A percentile compares a stretch with the other conserved stretches of the same genome.
phyloP scores from a whole-genome alignment of 306 rosid genomes.

The Trifolium fragiferum region DNA sequence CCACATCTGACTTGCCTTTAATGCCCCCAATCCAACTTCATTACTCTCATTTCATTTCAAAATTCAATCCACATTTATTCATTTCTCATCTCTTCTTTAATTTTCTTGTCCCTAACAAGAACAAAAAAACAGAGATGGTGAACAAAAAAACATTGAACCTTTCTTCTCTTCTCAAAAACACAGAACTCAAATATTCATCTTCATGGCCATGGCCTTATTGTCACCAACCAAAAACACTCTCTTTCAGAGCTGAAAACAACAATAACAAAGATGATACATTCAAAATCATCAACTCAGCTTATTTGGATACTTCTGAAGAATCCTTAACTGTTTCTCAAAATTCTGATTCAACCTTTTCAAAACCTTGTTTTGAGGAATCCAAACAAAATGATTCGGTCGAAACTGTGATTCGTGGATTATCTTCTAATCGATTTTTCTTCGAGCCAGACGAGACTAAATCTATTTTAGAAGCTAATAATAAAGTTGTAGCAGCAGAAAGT shows the following conservation, averaged over 20 bases:
- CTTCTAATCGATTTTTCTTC: constrained; percentile 76
- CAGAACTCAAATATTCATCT: constrained; percentile 40
- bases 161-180: constrained; percentile 58
- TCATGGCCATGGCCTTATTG: constrained; percentile 68
- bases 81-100: neutral
- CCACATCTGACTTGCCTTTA: constrained; percentile 61
- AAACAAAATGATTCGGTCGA: constrained; percentile 50
- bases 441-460: constrained; percentile 70
- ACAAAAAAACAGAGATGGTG: constrained; percentile 35
- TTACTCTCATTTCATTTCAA: constrained; percentile 35
- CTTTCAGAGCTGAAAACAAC: constrained; percentile 54
- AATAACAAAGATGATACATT: constrained; percentile 37
- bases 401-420: constrained; percentile 61
- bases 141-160: constrained; percentile 74
- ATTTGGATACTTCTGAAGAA: constrained; percentile 49
- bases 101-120: neutral
- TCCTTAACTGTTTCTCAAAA: constrained; percentile 46
- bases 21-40: constrained; percentile 37
- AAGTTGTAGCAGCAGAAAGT: neutral
- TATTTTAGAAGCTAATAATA: constrained; percentile 49
- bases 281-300: constrained; percentile 68
- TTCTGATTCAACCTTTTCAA: constrained; percentile 49
- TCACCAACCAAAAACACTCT: constrained; percentile 79
- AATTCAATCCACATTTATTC: neutral
- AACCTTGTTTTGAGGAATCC: constrained; percentile 39